These are phyloP conservation scores for Beta lomatogona DNA, from an alignment of 179 eudicot species.

Conservation along the genomic window DNA sequence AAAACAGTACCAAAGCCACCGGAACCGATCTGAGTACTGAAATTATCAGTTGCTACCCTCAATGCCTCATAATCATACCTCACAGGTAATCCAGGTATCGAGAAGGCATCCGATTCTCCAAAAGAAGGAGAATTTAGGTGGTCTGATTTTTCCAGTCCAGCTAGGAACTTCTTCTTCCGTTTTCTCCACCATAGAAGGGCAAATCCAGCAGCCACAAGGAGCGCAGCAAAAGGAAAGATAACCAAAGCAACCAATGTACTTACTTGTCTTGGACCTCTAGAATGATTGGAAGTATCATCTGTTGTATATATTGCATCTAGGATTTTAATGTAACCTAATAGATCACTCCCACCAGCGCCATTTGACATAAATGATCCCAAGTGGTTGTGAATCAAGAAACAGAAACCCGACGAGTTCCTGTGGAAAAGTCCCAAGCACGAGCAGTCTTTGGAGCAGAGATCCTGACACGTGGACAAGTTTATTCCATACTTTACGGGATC, in stretches of 20 bases:
- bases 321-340: conserved; percentile 57
- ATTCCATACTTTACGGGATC: conserved; percentile 43
- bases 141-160: conserved; percentile 27
- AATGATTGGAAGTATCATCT: not conserved
- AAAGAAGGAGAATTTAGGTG: conserved; percentile 31
- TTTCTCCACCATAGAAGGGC: conserved; percentile 52
- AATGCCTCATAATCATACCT: conserved; percentile 59
- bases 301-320: conserved; percentile 24
- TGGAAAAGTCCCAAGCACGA: conserved; percentile 67
- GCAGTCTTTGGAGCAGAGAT: conserved; percentile 60
- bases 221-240: conserved; percentile 51
- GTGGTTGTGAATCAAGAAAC: conserved; percentile 48
- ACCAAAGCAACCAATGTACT: conserved; percentile 50
- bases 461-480: conserved; percentile 54
- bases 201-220: conserved; percentile 31
- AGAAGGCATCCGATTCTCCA: conserved; percentile 59
- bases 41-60: conserved; percentile 62
- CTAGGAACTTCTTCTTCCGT: conserved; percentile 32
- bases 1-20: conserved; percentile 86
- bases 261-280: conserved; percentile 1
- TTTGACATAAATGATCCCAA: conserved; percentile 57
- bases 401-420: conserved; percentile 56
- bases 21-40: conserved; percentile 61
- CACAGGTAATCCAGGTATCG: conserved; percentile 71
- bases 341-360: conserved; percentile 23